Conservation (phyloP, 345 rosid species). For the Mallotus nudiflorus region DNA sequence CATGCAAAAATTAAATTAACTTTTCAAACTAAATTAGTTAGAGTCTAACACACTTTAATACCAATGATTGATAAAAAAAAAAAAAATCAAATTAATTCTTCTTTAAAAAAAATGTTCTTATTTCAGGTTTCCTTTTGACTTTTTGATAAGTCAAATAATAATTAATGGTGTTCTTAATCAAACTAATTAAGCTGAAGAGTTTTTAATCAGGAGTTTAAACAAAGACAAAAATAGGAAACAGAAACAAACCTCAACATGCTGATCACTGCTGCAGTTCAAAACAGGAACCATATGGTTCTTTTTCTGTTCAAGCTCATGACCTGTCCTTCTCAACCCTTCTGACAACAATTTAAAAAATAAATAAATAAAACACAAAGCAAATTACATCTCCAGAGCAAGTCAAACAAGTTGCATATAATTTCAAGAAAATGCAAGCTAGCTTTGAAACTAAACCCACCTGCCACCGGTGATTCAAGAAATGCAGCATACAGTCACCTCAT, state of each 20-base stretch:
- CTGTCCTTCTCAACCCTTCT: slow-evolving; percentile 35
- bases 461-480: neutral
- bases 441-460: neutral
- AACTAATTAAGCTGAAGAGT: neutral
- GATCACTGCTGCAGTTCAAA: slow-evolving; percentile 22
- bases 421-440: neutral
- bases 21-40: too few species aligned
- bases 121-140: slow-evolving; percentile 4
- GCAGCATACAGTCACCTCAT: neutral
- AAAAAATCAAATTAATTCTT: slow-evolving; percentile 18
- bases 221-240: slow-evolving; percentile 6
- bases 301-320: slow-evolving; percentile 38
- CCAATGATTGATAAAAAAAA: too few species aligned
- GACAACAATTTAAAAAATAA: too few species aligned
- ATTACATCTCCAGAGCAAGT: neutral
- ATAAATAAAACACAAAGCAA: neutral
- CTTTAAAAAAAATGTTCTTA: too few species aligned
- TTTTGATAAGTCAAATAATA: slow-evolving; percentile 9
- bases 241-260: slow-evolving; percentile 40
- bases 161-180: slow-evolving; percentile 1
- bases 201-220: neutral
- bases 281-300: slow-evolving; percentile 32
- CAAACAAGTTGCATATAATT: neutral
- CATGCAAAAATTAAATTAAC: too few species aligned
- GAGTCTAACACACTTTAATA: too few species aligned